Conservation (phyloP, 139 green algal species). For the Raphidocelis subcapitata region DNA sequence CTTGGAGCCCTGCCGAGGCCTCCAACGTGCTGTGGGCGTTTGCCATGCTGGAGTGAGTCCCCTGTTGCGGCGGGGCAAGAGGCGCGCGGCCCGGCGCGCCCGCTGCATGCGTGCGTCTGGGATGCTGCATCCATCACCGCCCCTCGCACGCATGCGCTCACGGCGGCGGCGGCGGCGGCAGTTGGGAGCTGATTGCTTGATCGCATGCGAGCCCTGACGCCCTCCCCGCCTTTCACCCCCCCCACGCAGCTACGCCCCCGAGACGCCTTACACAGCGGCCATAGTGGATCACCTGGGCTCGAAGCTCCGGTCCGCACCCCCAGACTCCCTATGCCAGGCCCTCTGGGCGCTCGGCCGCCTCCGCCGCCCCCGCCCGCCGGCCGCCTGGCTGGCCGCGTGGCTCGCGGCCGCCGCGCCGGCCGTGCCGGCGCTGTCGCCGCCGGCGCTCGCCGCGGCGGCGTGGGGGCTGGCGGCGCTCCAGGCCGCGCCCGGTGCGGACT, state of each 20-base stretch:
- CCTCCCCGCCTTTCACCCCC: background rate
- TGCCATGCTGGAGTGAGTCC: conserved; percentile 8
- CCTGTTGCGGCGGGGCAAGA: no score
- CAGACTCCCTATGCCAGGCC: conserved; percentile 1
- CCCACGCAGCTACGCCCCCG: conserved; percentile 14
- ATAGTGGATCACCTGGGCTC: background rate
- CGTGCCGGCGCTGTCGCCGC: background rate
- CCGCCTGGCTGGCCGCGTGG: background rate
- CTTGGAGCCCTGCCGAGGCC: conserved; percentile 8
- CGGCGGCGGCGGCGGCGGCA: background rate
- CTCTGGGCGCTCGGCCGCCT: conserved; percentile 12
- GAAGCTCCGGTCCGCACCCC: background rate
- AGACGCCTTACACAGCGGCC: background rate
- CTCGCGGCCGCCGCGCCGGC: background rate
- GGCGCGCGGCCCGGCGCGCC: no score
- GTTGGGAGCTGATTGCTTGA: background rate
- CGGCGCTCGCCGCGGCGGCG: background rate
- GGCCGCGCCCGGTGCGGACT: background rate
- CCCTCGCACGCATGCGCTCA: no score
- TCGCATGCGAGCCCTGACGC: background rate
- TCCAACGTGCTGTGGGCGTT: conserved; percentile 24
- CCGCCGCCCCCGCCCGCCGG: conserved; percentile 1
- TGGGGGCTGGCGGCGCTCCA: background rate
- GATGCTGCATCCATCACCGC: no score
- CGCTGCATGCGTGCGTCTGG: no score